Evolutionary conservation across 176 grass and related monocot genomes (phyloP).

Genomic region (Bonia amplexicaulis): DNA sequence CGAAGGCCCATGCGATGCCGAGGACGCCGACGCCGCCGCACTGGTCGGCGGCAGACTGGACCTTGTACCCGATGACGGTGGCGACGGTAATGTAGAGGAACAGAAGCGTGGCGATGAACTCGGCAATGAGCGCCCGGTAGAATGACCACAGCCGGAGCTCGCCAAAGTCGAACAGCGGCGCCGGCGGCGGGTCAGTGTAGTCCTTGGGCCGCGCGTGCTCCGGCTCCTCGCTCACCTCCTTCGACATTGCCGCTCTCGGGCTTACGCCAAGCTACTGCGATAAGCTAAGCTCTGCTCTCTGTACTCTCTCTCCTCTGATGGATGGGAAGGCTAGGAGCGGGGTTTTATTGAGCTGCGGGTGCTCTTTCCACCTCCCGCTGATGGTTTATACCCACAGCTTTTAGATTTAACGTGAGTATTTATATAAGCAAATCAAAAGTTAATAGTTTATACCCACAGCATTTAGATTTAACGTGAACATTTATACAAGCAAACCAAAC

Average conservation of each 20-base stretch:
- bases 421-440: too few relatives aligned
- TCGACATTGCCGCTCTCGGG: slow-evolving; percentile 7
- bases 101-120: slow-evolving; percentile 64
- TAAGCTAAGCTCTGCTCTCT: background rate
- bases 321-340: background rate
- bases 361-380: too few relatives aligned
- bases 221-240: slow-evolving; percentile 34
- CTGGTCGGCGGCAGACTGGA: slow-evolving; percentile 20
- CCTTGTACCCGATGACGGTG: slow-evolving; percentile 67
- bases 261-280: background rate
- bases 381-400: too few relatives aligned
- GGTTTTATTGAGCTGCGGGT: slow-evolving; percentile 13
- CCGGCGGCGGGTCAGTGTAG: slow-evolving; percentile 65
- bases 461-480: too few relatives aligned
- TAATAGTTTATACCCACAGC: too few relatives aligned
- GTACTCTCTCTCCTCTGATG: background rate
- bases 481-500: too few relatives aligned
- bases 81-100: slow-evolving; percentile 68
- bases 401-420: too few relatives aligned
- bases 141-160: slow-evolving; percentile 60
- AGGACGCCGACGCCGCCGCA: slow-evolving; percentile 79
- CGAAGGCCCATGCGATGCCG: slow-evolving; percentile 94
- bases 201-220: slow-evolving; percentile 43
- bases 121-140: slow-evolving; percentile 54
- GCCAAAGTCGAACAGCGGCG: slow-evolving; percentile 45